Conservation (phyloP, 305 asterid genomes). For the Caryopteris hybrid region DNA sequence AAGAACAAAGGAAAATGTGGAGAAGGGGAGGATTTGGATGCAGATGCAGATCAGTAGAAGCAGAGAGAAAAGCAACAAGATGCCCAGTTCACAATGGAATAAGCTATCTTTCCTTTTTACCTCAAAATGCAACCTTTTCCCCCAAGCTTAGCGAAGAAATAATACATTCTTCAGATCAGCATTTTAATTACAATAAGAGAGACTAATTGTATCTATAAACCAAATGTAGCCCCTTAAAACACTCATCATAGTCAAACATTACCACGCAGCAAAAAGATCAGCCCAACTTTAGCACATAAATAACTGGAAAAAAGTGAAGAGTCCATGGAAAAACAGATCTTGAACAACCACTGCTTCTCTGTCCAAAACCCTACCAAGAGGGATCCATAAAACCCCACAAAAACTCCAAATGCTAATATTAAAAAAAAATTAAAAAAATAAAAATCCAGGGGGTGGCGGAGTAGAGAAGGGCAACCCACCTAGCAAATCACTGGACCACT, state of each 20-base stretch:
- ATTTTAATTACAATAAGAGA: conserved; percentile 19
- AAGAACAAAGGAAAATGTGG: neutral
- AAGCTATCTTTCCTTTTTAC: neutral
- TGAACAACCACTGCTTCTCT: conserved; percentile 52
- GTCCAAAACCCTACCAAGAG: conserved; percentile 55
- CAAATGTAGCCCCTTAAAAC: conserved; percentile 37
- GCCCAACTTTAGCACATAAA: conserved; percentile 35
- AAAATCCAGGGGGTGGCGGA: neutral
- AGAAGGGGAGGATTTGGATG: neutral
- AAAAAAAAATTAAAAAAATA: conserved; percentile 20
- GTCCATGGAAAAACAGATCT: conserved; percentile 74
- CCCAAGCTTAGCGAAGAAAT: conserved; percentile 1
- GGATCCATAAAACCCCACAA: conserved; percentile 54
- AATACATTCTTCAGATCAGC: conserved; percentile 13
- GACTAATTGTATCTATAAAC: conserved; percentile 17
- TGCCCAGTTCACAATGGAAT: neutral
- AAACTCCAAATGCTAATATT: conserved; percentile 29
- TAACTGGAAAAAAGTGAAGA: conserved; percentile 35
- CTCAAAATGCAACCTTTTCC: conserved; percentile 18
- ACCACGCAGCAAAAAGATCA: conserved; percentile 48
- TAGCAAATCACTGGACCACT: conserved; percentile 46
- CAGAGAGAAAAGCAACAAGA: conserved; percentile 11
- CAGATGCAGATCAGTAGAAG: conserved; percentile 21
- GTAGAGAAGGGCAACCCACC: conserved; percentile 43
- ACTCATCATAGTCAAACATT: conserved; percentile 30